Percentiles rank a stretch among this genome's conserved stretches.
Evolutionary conservation across 2,329 filamentous ascomycete species (phyloP).

Genomic region (Cladosporium oxysporum): DNA sequence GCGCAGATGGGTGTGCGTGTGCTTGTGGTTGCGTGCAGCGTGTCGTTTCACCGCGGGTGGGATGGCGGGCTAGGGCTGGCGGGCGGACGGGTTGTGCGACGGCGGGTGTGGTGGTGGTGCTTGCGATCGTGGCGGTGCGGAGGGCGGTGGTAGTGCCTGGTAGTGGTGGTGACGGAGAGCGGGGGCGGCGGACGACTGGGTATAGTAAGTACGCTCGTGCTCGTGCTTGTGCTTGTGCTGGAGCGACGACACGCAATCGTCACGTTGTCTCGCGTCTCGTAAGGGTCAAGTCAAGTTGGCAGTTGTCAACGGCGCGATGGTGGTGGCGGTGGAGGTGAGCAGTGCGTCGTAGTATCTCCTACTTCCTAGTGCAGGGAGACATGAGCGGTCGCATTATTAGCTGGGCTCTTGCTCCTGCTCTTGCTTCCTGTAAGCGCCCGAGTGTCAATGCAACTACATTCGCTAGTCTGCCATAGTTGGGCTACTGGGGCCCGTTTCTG

Average conservation of each 20-base stretch:
- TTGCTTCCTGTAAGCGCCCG: not conserved
- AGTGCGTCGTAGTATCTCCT: not conserved
- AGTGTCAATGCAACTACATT: not conserved
- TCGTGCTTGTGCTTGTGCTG: not conserved
- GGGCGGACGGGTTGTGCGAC: not conserved
- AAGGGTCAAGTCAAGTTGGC: not conserved
- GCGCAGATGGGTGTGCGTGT: not conserved
- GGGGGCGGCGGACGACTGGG: not conserved
- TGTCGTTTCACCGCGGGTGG: slow-evolving; percentile 9
- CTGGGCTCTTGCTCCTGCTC: not conserved
- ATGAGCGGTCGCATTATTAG: not conserved
- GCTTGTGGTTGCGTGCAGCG: not conserved
- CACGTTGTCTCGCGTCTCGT: not conserved
- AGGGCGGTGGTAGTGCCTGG: not conserved
- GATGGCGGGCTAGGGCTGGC: not conserved
- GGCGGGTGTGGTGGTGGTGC: not conserved
- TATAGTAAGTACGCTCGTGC: not conserved
- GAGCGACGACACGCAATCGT: not conserved
- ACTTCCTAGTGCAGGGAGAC: not conserved
- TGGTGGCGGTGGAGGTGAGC: not conserved
- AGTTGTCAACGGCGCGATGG: not conserved
- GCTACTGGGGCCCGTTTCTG: not conserved
- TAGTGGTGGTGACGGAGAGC: not conserved
- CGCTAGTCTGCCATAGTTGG: not conserved
- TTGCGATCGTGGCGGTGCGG: not conserved